Percentiles rank a stretch among this genome's conserved stretches.
phyloP scores from a whole-genome alignment of 495 filamentous ascomycete genomes.

The Trichoderma gamsii region DNA sequence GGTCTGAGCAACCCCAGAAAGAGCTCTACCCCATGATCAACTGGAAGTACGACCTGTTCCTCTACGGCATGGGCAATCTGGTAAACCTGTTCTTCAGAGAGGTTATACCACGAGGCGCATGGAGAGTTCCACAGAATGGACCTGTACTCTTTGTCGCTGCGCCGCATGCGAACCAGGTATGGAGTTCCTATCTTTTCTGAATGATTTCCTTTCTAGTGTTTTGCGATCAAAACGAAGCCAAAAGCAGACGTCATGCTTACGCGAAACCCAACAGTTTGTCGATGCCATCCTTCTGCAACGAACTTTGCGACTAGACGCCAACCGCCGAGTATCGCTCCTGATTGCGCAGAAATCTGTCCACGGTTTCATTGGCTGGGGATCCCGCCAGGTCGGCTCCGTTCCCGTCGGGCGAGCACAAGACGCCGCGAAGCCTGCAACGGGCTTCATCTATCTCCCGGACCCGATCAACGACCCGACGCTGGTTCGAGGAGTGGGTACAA shows the following conservation, averaged over 20 bases:
- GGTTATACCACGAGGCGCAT: constrained; percentile 87
- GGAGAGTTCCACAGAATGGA: constrained; percentile 81
- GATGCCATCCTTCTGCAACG: constrained; percentile 93
- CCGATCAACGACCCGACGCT: constrained; percentile 78
- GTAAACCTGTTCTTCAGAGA: constrained; percentile 96
- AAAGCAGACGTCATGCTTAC: neutral
- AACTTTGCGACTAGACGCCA: constrained; percentile 73
- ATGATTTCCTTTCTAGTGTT: neutral
- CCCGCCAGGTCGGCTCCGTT: constrained; percentile 74
- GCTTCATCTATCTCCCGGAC: constrained; percentile 87
- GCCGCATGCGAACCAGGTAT: constrained; percentile 94
- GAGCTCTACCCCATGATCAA: constrained; percentile 62
- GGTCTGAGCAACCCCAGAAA: constrained; percentile 32
- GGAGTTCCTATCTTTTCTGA: neutral
- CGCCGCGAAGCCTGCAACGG: constrained; percentile 67
- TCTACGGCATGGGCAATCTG: constrained; percentile 78
- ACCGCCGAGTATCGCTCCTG: constrained; percentile 82
- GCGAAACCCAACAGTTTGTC: constrained; percentile 59
- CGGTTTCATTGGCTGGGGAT: constrained; percentile 78
- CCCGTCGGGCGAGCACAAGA: constrained; percentile 89
- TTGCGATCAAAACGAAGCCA: neutral
- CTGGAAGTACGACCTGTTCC: constrained; percentile 74
- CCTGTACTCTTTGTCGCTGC: constrained; percentile 97
- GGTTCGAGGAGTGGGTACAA: constrained; percentile 76
- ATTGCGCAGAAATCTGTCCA: constrained; percentile 92